Evolutionary conservation across 257 asterid genomes (phyloP), one percentile per base, ranked within the genome.

Genomic region (Osmanthus fragrans): DNA sequence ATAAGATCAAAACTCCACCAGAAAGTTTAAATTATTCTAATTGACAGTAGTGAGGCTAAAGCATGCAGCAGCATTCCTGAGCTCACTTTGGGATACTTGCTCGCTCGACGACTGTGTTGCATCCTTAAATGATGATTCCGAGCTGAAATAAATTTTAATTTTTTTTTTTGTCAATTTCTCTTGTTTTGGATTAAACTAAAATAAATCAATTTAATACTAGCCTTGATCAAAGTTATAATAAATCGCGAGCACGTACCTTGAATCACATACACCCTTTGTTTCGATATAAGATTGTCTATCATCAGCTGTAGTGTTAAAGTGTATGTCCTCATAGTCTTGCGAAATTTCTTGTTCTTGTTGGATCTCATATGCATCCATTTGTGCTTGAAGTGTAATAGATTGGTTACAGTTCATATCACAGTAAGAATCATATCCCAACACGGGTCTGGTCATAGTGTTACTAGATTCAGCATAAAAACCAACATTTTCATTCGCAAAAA

Each of bases 1-100:
- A 21, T 21, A 58, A 58, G n/a, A 60, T n/a, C 12, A 60, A 23
- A 23, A 60, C 68, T 25, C 5, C 16, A n/a, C 29, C 29, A 3
- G 13, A 60, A 18, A 54, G 23, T 60, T 33, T 60, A 10, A 23
- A 23, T 60, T 60, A 70, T 68, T 79, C 64, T 83, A 83, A 70
- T 81, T 74, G 72, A 72, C 47, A 9, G 83, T 82, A 25, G 85
- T 82, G 70, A 84, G 87, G 63, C 80, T 82, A 76, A 86, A 84
- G 72, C 84, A 77, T 1, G 90, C 89, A 0, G 89, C 90, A 1
- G 92, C 92, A 33, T 71, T 81, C 81, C 73, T 86, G 21, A 88
- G 83, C 74, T 88, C 89, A 34, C 56, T 77, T 60, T 78, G 58
- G 51, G 83, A 82, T 15, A 56, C 63, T 34, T 75, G 75, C 58